Percentiles rank a stretch among this genome's conserved stretches.
phyloP scores from a whole-genome alignment of 257 asterid species.

The Datura wrightii region DNA sequence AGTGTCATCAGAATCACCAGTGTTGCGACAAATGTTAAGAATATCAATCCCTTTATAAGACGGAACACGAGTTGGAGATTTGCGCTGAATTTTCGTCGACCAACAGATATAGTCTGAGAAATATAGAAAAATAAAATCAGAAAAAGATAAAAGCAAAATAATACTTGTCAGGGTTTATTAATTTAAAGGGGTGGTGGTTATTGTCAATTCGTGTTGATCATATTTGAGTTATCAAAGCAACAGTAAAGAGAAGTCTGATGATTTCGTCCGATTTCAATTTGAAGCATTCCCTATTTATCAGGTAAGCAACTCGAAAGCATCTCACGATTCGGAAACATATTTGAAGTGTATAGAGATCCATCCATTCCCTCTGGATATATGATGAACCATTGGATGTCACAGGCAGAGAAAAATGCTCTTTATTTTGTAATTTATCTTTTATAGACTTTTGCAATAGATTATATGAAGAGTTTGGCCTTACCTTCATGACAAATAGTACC shows the following conservation, averaged over 20 bases:
- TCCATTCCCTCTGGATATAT: neutral
- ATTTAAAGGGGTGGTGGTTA: neutral
- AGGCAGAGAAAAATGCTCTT: neutral
- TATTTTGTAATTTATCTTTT: neutral
- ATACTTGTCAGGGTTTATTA: slow-evolving; percentile 16
- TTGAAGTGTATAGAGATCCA: neutral
- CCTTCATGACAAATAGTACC: slow-evolving; percentile 95
- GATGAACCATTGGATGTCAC: neutral
- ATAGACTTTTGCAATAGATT: neutral
- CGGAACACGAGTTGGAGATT: slow-evolving; percentile 91
- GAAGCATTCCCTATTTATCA: neutral
- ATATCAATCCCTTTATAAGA: slow-evolving; percentile 91
- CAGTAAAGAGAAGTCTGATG: slow-evolving; percentile 1
- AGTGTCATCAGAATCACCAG: slow-evolving; percentile 75
- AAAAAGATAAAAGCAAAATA: slow-evolving; percentile 24
- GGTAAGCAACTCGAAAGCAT: neutral
- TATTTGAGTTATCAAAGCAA: slow-evolving; percentile 1
- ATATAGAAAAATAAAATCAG: slow-evolving; percentile 28
- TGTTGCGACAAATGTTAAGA: slow-evolving; percentile 77
- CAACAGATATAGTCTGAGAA: slow-evolving; percentile 82
- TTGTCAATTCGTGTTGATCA: neutral
- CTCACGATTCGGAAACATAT: neutral
- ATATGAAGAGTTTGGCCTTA: slow-evolving; percentile 39
- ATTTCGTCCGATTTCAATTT: neutral
- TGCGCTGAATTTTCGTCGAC: slow-evolving; percentile 92